Conservation (phyloP, 2,329 filamentous ascomycete species). For the Zymoseptoria tritici region DNA sequence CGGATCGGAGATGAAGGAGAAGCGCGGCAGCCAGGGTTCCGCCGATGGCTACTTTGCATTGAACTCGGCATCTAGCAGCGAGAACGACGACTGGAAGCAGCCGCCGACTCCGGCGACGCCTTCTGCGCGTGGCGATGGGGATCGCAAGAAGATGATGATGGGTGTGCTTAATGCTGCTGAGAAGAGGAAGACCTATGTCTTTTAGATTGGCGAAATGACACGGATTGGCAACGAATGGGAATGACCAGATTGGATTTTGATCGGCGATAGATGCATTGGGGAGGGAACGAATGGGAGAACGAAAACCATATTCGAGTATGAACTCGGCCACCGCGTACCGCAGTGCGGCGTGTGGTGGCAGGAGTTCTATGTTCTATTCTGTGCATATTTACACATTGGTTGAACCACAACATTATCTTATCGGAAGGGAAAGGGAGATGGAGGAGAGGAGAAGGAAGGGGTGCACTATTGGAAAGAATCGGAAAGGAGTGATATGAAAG, state of each 20-base stretch:
- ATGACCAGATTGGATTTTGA: not conserved
- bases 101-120: slow-evolving; percentile 50
- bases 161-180: slow-evolving; percentile 80
- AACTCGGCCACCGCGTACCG: slow-evolving; percentile 3
- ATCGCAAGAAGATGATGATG: slow-evolving; percentile 74
- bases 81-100: slow-evolving; percentile 42
- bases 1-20: slow-evolving; percentile 32
- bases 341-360: slow-evolving; percentile 1
- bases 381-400: slow-evolving; percentile 4
- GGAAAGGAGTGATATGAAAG: not conserved
- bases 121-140: slow-evolving; percentile 67
- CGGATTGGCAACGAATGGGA: not conserved
- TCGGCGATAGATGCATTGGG: not conserved
- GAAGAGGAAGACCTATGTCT: slow-evolving; percentile 72
- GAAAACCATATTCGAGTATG: not conserved
- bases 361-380: not conserved
- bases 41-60: slow-evolving; percentile 31
- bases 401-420: not conserved
- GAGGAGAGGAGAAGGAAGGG: not conserved
- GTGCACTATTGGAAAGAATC: not conserved
- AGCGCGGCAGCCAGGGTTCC: slow-evolving; percentile 30
- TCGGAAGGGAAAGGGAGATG: not conserved
- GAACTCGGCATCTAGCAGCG: slow-evolving; percentile 67
- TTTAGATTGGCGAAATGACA: slow-evolving; percentile 31
- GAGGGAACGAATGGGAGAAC: not conserved